These are phyloP conservation scores for Moesziomyces sp. DNA, from an alignment of 1,284 basidiomycete genomes.

Conservation along the genomic window DNA sequence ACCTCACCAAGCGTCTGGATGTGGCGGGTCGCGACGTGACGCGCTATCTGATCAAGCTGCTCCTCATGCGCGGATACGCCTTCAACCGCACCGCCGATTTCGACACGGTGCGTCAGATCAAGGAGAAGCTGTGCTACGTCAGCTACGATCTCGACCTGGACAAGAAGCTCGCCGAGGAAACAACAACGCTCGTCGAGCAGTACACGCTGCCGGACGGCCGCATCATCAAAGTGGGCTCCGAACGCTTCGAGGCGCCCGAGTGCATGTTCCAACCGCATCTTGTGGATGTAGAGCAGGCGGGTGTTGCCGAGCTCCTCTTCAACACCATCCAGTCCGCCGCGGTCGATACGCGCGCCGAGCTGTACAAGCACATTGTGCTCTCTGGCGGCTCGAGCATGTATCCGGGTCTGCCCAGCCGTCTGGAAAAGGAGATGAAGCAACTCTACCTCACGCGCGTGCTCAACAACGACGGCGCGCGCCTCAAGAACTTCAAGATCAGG, in stretches of 20 bases:
- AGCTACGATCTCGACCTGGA: slow-evolving; percentile 95
- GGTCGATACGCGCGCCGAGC: slow-evolving; percentile 86
- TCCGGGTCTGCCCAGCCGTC: slow-evolving; percentile 91
- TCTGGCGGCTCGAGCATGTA: slow-evolving; percentile 96
- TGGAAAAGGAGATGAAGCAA: slow-evolving; percentile 99
- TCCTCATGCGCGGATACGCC: slow-evolving; percentile 97
- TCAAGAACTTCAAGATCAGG: slow-evolving; percentile 99
- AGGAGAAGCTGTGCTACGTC: slow-evolving; percentile 98
- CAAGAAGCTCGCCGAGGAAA: slow-evolving; percentile 92
- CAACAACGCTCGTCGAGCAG: slow-evolving; percentile 92
- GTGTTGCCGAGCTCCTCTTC: slow-evolving; percentile 97
- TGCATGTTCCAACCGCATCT: slow-evolving; percentile 99
- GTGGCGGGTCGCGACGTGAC: slow-evolving; percentile 98
- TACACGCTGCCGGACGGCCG: slow-evolving; percentile 99
- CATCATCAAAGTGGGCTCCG: slow-evolving; percentile 95
- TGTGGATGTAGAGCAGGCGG: slow-evolving; percentile 95
- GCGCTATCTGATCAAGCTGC: slow-evolving; percentile 95
- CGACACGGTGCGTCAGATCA: slow-evolving; percentile 97
- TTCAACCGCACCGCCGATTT: slow-evolving; percentile 99
- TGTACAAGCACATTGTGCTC: slow-evolving; percentile 98
- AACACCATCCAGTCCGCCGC: slow-evolving; percentile 93
- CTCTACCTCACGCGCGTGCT: slow-evolving; percentile 91
- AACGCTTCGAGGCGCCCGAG: slow-evolving; percentile 99
- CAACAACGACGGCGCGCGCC: slow-evolving; percentile 81
- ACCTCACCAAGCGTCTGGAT: slow-evolving; percentile 87